Evolutionary conservation across 2,329 filamentous ascomycete species (phyloP).

Genomic region (Fusarium kyushuense): DNA sequence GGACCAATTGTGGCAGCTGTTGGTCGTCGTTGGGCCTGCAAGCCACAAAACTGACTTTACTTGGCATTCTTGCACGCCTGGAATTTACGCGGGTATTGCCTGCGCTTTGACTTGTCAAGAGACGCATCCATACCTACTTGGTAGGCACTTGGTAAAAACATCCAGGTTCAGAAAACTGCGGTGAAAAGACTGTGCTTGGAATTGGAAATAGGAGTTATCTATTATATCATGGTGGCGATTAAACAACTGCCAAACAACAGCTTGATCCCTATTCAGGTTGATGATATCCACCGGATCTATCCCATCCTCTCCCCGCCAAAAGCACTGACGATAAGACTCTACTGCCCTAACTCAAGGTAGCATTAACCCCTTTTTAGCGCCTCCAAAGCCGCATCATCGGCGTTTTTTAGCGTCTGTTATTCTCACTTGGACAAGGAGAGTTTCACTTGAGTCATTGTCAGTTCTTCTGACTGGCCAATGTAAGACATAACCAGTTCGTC

Average conservation of each 20-base stretch:
- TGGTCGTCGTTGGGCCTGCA: neutral
- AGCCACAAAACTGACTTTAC: conserved; percentile 1
- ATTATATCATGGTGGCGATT: neutral
- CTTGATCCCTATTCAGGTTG: too few relatives aligned
- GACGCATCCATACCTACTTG: too few relatives aligned
- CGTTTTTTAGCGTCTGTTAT: conserved; percentile 1
- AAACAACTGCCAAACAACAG: neutral
- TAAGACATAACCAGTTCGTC: conserved; percentile 13
- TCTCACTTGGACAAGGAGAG: neutral
- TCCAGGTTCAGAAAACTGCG: too few relatives aligned
- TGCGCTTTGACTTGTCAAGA: neutral
- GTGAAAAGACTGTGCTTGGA: too few relatives aligned
- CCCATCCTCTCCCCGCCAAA: neutral
- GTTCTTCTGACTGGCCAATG: conserved; percentile 8
- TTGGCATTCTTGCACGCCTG: neutral
- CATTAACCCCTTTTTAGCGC: conserved; percentile 3
- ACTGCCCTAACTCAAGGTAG: neutral
- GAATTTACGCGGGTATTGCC: neutral
- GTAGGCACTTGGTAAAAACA: too few relatives aligned
- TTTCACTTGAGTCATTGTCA: conserved; percentile 10
- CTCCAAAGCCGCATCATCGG: neutral
- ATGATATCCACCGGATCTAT: neutral
- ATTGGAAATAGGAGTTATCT: neutral
- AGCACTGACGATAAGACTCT: neutral
- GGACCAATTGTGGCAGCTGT: neutral